Percentiles rank a stretch among this genome's conserved stretches.
phyloP scores from a whole-genome alignment of 768 basidiomycete genomes.

The Gloeophyllum trabeum region DNA sequence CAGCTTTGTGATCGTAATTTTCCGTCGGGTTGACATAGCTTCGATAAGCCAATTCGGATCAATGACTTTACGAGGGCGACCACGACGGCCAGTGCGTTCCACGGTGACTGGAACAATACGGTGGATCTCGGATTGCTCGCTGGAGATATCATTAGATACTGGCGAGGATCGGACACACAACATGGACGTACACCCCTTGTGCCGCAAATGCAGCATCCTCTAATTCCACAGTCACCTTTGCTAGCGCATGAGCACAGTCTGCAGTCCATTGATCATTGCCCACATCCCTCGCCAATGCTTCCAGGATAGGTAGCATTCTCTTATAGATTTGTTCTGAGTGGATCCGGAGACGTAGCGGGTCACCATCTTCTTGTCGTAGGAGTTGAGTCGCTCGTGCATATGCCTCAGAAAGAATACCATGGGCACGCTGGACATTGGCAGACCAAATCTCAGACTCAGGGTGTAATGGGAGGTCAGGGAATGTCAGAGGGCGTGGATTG shows the following conservation, averaged over 20 bases:
- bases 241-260: background rate
- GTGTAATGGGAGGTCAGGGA: no score
- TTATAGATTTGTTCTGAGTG: background rate
- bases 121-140: no score
- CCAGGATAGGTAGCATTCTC: background rate
- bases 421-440: background rate
- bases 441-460: no score
- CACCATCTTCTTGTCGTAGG: conserved; percentile 1
- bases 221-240: background rate
- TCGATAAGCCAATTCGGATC: background rate
- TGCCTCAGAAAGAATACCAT: background rate
- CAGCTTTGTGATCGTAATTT: background rate
- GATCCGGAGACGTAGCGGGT: background rate
- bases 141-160: no score
- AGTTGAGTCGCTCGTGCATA: background rate
- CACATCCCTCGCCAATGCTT: background rate
- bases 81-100: background rate
- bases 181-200: background rate
- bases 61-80: background rate
- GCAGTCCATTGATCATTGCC: background rate
- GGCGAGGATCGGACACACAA: no score
- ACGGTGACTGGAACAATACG: no score
- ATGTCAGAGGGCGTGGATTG: no score
- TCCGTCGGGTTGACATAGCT: conserved; percentile 1
- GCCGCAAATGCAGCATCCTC: background rate